phyloP scores from a whole-genome alignment of 2,329 filamentous ascomycete species.

The Volutella citrinella region DNA sequence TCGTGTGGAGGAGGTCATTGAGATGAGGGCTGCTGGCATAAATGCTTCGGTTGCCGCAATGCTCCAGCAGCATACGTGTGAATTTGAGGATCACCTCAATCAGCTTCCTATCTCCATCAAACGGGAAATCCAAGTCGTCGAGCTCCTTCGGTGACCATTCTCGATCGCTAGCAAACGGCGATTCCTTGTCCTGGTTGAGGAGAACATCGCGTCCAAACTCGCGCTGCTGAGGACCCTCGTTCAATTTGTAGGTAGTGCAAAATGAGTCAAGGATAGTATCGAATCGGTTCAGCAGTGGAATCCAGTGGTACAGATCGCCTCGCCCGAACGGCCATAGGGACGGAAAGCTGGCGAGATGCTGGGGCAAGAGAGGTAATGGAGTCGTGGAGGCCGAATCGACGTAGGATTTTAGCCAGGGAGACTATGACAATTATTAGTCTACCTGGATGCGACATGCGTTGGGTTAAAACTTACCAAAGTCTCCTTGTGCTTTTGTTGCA shows the following conservation, averaged over 20 bases:
- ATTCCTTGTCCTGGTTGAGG: constrained; percentile 52
- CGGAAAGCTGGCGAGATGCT: constrained; percentile 76
- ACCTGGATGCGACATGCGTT: no score
- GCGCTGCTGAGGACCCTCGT: constrained; percentile 74
- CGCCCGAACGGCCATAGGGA: constrained; percentile 91
- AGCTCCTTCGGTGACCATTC: constrained; percentile 47
- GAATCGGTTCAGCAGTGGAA: constrained; percentile 88
- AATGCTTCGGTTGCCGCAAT: constrained; percentile 94
- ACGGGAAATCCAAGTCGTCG: constrained; percentile 58
- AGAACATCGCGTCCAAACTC: constrained; percentile 70
- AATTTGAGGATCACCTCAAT: constrained; percentile 80
- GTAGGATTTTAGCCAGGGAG: constrained; percentile 81
- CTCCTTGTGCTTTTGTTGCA: constrained; percentile 66
- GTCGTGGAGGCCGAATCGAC: constrained; percentile 66
- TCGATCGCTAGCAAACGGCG: constrained; percentile 47
- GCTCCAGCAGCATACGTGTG: constrained; percentile 82
- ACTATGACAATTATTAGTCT: no score
- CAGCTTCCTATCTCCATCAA: constrained; percentile 77
- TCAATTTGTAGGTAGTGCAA: constrained; percentile 75
- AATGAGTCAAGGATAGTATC: constrained; percentile 83
- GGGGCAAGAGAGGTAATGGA: constrained; percentile 73
- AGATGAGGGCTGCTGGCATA: constrained; percentile 91
- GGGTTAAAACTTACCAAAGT: constrained; percentile 65
- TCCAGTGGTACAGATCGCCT: constrained; percentile 98
- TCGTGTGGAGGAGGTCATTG: constrained; percentile 85